These are phyloP conservation scores for Apophysomyces sp. DNA, from an alignment of 371 early-diverging fungal genomes.

Conservation along the genomic window DNA sequence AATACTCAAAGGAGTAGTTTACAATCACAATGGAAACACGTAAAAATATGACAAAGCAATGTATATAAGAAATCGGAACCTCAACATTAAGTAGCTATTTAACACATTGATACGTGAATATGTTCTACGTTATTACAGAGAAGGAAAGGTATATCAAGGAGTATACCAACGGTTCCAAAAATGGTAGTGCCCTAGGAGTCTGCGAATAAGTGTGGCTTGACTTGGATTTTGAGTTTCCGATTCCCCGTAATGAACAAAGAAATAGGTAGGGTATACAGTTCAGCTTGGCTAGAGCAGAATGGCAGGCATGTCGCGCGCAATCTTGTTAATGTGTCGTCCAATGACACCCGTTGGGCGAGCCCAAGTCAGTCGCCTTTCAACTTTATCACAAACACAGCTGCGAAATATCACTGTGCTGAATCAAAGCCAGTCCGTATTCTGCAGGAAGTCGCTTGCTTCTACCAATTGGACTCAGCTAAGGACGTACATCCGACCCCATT, in stretches of 20 bases:
- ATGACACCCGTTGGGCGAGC: background rate
- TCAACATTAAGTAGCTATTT: too few relatives aligned
- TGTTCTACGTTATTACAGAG: too few relatives aligned
- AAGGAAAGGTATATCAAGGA: too few relatives aligned
- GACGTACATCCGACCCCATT: slow-evolving; percentile 32
- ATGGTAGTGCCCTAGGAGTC: background rate
- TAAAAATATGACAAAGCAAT: too few relatives aligned
- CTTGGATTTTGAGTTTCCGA: background rate
- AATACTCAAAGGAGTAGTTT: too few relatives aligned
- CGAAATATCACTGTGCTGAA: background rate
- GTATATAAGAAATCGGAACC: too few relatives aligned
- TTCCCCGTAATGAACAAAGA: too few relatives aligned
- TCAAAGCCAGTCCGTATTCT: background rate
- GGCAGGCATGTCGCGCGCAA: background rate
- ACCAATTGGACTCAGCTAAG: background rate
- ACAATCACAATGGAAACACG: too few relatives aligned
- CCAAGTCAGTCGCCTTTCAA: background rate
- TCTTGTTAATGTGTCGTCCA: background rate
- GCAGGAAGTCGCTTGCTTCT: background rate
- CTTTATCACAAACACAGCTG: background rate
- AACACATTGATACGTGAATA: too few relatives aligned
- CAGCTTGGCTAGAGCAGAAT: background rate
- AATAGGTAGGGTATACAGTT: too few relatives aligned
- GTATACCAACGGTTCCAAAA: too few relatives aligned
- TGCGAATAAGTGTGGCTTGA: background rate